Evolutionary conservation across 139 green algal species (phyloP).

Genomic region (Closterium sp.): DNA sequence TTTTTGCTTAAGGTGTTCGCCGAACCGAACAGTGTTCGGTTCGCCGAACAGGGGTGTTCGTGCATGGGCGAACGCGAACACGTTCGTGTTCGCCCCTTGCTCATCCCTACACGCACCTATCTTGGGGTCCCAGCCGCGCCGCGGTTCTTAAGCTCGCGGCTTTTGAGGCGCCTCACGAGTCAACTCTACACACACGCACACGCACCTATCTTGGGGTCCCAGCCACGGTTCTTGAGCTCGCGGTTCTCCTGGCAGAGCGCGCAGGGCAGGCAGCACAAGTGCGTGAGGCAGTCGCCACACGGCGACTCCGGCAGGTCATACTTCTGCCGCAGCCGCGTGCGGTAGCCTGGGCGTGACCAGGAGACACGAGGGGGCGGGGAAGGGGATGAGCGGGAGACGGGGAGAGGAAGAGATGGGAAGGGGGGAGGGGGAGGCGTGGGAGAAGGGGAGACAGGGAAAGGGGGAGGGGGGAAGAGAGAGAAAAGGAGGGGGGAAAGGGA

Average conservation of each 20-base stretch:
- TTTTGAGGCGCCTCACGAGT: no score
- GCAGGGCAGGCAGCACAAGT: conserved; percentile 23
- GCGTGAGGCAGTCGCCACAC: conserved; percentile 23
- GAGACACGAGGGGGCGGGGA: not conserved
- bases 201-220: conserved; percentile 26
- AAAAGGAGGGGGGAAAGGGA: not conserved
- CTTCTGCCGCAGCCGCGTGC: conserved; percentile 10
- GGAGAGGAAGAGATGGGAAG: not conserved
- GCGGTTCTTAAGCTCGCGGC: no score
- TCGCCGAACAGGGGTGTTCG: no score
- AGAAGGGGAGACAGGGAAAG: not conserved
- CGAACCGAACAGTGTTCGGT: no score
- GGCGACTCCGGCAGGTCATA: conserved; percentile 9
- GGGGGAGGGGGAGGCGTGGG: not conserved
- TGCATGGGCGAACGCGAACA: no score
- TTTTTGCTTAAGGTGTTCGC: no score
- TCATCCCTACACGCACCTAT: no score
- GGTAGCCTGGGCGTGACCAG: not conserved
- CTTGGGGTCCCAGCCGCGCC: no score
- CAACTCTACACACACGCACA: no score
- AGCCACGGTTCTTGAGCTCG: conserved; percentile 45
- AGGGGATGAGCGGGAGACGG: not conserved
- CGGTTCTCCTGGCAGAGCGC: conserved; percentile 35
- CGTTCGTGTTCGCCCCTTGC: no score
- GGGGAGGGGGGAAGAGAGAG: not conserved